phyloP scores from a whole-genome alignment of 345 rosid species.

The Lepidium africanum region DNA sequence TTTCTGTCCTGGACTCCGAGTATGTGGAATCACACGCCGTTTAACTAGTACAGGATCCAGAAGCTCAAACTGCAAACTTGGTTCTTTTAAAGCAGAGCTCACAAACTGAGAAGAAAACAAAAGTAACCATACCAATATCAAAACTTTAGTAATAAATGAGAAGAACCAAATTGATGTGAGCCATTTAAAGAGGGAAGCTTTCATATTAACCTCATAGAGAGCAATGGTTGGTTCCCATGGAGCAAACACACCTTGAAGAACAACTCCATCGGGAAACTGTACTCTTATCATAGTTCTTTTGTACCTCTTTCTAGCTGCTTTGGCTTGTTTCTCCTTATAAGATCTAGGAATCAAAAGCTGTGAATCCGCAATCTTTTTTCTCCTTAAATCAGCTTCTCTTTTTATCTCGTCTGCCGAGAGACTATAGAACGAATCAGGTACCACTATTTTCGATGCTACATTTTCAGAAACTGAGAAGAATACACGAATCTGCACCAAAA shows the following conservation, averaged over 20 bases:
- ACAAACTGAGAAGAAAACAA: constrained; percentile 52
- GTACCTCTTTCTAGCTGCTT: constrained; percentile 68
- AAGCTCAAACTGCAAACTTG: constrained; percentile 72
- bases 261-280: constrained; percentile 92
- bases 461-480: constrained; percentile 81
- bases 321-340: constrained; percentile 76
- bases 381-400: constrained; percentile 76
- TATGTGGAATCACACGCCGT: constrained; percentile 61
- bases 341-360: constrained; percentile 88
- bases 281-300: constrained; percentile 57
- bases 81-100: constrained; percentile 74
- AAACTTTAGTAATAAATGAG: neutral
- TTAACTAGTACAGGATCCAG: constrained; percentile 56
- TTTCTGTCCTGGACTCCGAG: constrained; percentile 42
- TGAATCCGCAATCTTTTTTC: constrained; percentile 80
- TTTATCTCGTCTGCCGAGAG: constrained; percentile 69
- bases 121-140: neutral
- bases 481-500: constrained; percentile 48
- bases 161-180: neutral
- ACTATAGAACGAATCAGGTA: constrained; percentile 86
- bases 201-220: constrained; percentile 58
- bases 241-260: constrained; percentile 82
- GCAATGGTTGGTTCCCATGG: constrained; percentile 83
- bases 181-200: neutral
- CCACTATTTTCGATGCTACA: constrained; percentile 73